Conservation (phyloP, 805 yeast species). For the Brettanomyces custersianus region DNA sequence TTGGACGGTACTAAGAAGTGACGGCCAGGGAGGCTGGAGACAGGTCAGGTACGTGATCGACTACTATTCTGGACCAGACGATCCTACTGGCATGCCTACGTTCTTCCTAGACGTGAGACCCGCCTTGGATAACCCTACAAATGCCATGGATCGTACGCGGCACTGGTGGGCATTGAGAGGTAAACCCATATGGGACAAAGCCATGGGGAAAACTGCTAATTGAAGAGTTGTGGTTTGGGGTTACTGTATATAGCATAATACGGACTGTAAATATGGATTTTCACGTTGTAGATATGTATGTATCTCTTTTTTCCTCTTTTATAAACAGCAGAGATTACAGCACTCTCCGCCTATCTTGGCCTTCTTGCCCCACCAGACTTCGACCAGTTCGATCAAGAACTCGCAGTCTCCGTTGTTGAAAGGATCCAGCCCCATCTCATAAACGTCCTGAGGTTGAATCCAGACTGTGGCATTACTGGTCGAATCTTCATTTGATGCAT, state of each 20-base stretch:
- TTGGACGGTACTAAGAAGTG: constrained; percentile 85
- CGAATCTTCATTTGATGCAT: constrained; percentile 7
- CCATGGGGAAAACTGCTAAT: constrained; percentile 44
- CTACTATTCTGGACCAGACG: constrained; percentile 89
- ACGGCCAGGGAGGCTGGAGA: constrained; percentile 45
- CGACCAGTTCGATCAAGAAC: constrained; percentile 34
- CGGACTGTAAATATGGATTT: neutral
- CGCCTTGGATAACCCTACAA: constrained; percentile 64
- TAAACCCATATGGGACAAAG: constrained; percentile 57
- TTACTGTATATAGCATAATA: neutral
- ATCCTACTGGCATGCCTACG: constrained; percentile 79
- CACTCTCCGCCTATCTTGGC: constrained; percentile 32
- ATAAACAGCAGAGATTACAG: constrained; percentile 25
- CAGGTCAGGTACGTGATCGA: constrained; percentile 89
- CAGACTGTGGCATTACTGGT: constrained; percentile 9
- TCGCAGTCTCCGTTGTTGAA: constrained; percentile 35
- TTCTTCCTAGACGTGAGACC: constrained; percentile 94
- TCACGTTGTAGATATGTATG: neutral
- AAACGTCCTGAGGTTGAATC: constrained; percentile 37
- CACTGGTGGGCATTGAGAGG: constrained; percentile 43
- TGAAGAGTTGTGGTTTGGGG: neutral
- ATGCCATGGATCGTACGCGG: constrained; percentile 57
- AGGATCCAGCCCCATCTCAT: constrained; percentile 54
- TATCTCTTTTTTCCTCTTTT: neutral
- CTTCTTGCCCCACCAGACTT: constrained; percentile 38